Percentiles rank a stretch among this genome's conserved stretches.
Conservation (phyloP, 1,284 basidiomycete genomes). For the Cutaneotrichosporon daszewskae region DNA sequence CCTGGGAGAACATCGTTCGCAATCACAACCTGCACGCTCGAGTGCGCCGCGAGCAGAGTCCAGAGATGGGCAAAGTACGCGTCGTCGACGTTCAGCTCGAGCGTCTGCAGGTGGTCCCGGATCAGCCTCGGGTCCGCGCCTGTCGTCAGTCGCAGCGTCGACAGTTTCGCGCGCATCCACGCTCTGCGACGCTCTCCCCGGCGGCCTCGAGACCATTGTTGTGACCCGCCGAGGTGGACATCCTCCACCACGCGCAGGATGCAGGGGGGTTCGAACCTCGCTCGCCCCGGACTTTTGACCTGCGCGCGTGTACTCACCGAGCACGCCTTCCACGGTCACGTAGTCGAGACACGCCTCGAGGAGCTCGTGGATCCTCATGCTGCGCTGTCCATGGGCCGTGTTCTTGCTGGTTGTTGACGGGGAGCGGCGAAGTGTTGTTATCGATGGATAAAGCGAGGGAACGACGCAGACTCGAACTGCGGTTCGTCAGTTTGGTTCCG, state of each 20-base stretch:
- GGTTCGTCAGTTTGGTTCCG: conserved; percentile 1
- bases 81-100: conserved; percentile 31
- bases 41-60: conserved; percentile 28
- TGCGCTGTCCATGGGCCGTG: background rate
- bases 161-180: background rate
- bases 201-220: too few species aligned
- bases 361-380: conserved; percentile 42
- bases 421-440: background rate
- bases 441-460: background rate
- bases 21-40: conserved; percentile 27
- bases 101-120: conserved; percentile 22
- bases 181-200: background rate
- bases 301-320: conserved; percentile 30
- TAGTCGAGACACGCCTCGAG: conserved; percentile 41
- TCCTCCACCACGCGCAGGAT: conserved; percentile 13
- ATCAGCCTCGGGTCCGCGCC: conserved; percentile 27
- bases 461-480: too few species aligned
- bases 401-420: background rate
- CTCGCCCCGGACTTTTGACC: conserved; percentile 10
- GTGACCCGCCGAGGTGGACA: background rate
- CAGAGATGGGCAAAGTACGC: conserved; percentile 37
- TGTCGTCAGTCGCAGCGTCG: conserved; percentile 17
- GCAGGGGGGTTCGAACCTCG: conserved; percentile 16
- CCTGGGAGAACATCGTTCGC: conserved; percentile 25
- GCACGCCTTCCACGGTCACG: conserved; percentile 36